Evolutionary conservation across 345 rosid species (phyloP).

Genomic region (Euclidium syriacum): DNA sequence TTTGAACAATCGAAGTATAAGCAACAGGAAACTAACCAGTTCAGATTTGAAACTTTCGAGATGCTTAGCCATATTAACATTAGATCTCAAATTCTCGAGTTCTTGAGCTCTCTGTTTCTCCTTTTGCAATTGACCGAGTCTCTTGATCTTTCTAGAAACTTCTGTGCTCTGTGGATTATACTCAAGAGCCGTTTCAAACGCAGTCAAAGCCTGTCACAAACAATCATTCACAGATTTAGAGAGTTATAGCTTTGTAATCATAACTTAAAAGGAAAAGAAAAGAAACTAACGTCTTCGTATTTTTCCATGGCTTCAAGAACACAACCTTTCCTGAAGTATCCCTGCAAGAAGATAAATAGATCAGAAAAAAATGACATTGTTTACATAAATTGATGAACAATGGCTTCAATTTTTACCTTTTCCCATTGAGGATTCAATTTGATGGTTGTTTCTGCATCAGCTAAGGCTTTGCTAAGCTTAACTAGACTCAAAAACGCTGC

Average conservation of each 20-base stretch:
- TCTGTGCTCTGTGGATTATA: slow-evolving; percentile 81
- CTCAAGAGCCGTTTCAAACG: slow-evolving; percentile 68
- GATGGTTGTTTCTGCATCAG: slow-evolving; percentile 89
- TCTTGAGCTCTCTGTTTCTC: slow-evolving; percentile 84
- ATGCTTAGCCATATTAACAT: slow-evolving; percentile 70
- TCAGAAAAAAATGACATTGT: not conserved
- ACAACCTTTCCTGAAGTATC: slow-evolving; percentile 95
- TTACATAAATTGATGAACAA: no score
- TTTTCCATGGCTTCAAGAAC: slow-evolving; percentile 92
- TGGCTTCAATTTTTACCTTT: no score
- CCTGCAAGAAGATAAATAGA: slow-evolving; percentile 42
- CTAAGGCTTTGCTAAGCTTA: slow-evolving; percentile 86
- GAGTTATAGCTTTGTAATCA: not conserved
- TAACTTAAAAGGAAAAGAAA: not conserved
- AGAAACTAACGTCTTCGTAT: slow-evolving; percentile 64
- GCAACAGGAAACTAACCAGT: slow-evolving; percentile 47
- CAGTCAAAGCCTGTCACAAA: slow-evolving; percentile 59
- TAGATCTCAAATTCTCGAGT: slow-evolving; percentile 71
- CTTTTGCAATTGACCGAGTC: slow-evolving; percentile 57
- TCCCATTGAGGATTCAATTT: slow-evolving; percentile 87
- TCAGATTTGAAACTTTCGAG: slow-evolving; percentile 59
- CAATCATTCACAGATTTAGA: slow-evolving; percentile 2
- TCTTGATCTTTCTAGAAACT: slow-evolving; percentile 82
- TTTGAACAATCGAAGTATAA: no score
- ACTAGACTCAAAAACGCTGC: slow-evolving; percentile 89